Conservation (phyloP, 2,329 filamentous ascomycete genomes). For the Aureobasidium subglaciale region DNA sequence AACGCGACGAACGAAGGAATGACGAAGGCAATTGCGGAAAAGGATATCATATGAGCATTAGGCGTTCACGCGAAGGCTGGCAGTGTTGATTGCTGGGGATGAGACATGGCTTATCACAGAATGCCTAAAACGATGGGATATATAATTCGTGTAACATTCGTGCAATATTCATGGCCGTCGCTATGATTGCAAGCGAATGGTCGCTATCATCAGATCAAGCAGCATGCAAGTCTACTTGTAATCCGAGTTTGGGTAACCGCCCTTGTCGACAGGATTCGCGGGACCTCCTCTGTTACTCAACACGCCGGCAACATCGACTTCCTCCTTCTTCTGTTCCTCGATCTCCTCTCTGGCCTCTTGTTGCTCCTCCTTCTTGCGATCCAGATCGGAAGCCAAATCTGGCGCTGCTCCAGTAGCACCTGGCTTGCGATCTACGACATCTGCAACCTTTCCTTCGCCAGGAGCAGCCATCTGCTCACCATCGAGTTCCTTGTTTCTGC, state of each 20-base stretch:
- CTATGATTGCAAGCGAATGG: background rate
- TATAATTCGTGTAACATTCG: background rate
- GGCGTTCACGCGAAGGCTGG: background rate
- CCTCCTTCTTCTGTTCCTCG: slow-evolving; percentile 32
- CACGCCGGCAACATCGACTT: slow-evolving; percentile 35
- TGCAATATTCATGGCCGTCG: background rate
- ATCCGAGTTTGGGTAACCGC: slow-evolving; percentile 24
- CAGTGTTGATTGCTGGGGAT: background rate
- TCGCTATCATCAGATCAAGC: background rate
- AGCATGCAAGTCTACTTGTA: background rate
- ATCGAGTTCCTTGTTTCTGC: slow-evolving; percentile 40
- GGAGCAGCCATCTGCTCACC: slow-evolving; percentile 42
- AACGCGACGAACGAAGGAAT: background rate
- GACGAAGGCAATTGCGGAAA: background rate
- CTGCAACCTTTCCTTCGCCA: slow-evolving; percentile 39
- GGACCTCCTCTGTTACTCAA: slow-evolving; percentile 41
- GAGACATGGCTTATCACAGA: background rate
- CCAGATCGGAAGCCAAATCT: slow-evolving; percentile 39
- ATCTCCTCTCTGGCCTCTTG: slow-evolving; percentile 34
- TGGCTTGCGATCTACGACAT: slow-evolving; percentile 34
- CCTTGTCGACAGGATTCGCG: slow-evolving; percentile 32
- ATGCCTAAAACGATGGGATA: background rate
- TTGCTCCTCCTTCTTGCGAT: slow-evolving; percentile 46
- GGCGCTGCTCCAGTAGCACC: slow-evolving; percentile 31
- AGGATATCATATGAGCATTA: background rate